These are phyloP conservation scores for Nitzschia inconspicua DNA, from an alignment of 108 stramenopile genomes.

Conservation along the genomic window DNA sequence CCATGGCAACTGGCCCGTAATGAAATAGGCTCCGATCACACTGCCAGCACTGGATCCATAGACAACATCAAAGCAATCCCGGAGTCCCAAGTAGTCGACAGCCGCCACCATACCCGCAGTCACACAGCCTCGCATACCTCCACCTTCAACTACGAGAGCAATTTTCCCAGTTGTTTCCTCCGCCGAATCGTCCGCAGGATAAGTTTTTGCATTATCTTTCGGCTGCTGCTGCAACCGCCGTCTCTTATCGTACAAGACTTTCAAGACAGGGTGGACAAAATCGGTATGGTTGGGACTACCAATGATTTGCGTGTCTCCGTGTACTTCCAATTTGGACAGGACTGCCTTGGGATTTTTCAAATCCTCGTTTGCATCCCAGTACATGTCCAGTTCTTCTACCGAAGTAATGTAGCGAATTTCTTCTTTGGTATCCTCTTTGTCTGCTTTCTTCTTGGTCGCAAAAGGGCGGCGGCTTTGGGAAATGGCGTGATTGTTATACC, in stretches of 20 bases:
- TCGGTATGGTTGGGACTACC: constrained; percentile 55
- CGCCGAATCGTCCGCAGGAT: constrained; percentile 10
- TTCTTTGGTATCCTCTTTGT: too few relatives aligned
- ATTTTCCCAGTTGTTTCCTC: constrained; percentile 64
- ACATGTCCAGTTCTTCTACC: too few relatives aligned
- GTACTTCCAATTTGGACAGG: constrained; percentile 51
- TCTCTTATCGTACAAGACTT: constrained; percentile 61
- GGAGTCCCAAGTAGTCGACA: constrained; percentile 77
- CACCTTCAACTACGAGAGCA: constrained; percentile 92
- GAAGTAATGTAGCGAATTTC: too few relatives aligned
- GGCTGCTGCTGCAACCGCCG: not conserved
- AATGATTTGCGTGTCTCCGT: constrained; percentile 78
- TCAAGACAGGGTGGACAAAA: constrained; percentile 65
- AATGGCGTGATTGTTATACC: too few relatives aligned
- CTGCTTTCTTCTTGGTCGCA: too few relatives aligned
- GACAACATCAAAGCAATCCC: constrained; percentile 85
- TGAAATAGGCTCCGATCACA: constrained; percentile 88
- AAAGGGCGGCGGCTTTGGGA: too few relatives aligned
- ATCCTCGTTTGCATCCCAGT: not conserved
- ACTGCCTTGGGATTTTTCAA: too few relatives aligned
- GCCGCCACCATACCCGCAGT: constrained; percentile 93
- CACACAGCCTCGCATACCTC: constrained; percentile 98
- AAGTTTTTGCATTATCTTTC: constrained; percentile 4
- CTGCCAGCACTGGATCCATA: constrained; percentile 91
- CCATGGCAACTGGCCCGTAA: constrained; percentile 84